Percentiles rank a stretch among this genome's conserved stretches.
These are phyloP conservation scores for Rhodomyrtus tomentosa DNA, from an alignment of 345 rosid species.

Conservation along the genomic window DNA sequence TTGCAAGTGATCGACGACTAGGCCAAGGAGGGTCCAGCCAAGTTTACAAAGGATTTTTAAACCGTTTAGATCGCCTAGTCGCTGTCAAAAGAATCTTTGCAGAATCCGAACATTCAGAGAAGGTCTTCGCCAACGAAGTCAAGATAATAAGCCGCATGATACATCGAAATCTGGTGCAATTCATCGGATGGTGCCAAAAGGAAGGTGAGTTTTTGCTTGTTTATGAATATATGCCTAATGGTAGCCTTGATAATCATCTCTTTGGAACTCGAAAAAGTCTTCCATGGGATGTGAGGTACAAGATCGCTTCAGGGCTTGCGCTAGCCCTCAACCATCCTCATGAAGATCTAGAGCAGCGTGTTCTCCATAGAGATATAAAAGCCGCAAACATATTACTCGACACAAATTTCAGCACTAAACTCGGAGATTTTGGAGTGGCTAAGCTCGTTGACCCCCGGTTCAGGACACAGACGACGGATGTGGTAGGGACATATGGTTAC, in stretches of 20 bases:
- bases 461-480: neutral
- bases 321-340: neutral
- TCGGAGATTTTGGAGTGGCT: neutral
- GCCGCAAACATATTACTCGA: no score
- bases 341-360: neutral
- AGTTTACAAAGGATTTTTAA: neutral
- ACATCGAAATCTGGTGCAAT: no score
- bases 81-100: no score
- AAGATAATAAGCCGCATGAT: no score
- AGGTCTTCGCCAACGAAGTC: no score
- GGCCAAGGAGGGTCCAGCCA: neutral
- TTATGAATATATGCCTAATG: neutral
- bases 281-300: neutral
- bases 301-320: neutral
- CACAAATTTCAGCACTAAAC: neutral
- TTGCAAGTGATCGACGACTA: rapidly evolving
- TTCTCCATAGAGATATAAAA: no score
- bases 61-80: no score
- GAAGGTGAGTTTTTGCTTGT: neutral
- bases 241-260: neutral
- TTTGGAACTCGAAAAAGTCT: neutral
- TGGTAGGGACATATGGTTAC: neutral
- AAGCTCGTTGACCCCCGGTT: neutral
- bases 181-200: neutral
- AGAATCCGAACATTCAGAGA: no score